Conservation (phyloP, 108 stramenopile genomes). For the Pseudonitzschia multiseries region DNA sequence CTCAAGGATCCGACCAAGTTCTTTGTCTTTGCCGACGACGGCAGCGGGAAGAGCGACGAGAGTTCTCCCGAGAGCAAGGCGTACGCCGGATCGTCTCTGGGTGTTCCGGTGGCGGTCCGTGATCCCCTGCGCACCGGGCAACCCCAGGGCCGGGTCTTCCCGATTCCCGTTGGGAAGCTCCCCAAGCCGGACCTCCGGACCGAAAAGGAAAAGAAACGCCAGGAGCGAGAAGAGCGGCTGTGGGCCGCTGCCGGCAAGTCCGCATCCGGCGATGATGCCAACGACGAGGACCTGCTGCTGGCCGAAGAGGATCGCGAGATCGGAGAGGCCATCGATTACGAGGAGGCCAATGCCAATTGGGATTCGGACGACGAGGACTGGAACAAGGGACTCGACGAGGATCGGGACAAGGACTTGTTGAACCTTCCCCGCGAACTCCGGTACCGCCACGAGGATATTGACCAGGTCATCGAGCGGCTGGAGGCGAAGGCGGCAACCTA, state of each 20-base stretch:
- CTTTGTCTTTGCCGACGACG: conserved; percentile 63
- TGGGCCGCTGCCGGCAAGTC: conserved; percentile 53
- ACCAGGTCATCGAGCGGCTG: conserved; percentile 70
- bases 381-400: conserved; percentile 61
- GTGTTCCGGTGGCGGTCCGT: conserved; percentile 63
- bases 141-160: conserved; percentile 59
- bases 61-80: conserved; percentile 5
- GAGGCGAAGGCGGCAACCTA: conserved; percentile 44
- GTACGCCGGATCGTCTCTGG: conserved; percentile 56
- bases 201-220: conserved; percentile 80
- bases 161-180: conserved; percentile 58
- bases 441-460: conserved; percentile 68
- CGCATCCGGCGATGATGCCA: conserved; percentile 46
- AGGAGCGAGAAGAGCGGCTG: conserved; percentile 74
- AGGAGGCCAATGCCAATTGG: conserved; percentile 29
- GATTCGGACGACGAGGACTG: conserved; percentile 71
- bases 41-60: conserved; percentile 15
- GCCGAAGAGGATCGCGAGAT: conserved; percentile 55
- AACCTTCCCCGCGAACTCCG: conserved; percentile 40
- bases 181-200: conserved; percentile 72
- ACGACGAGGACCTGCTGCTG: conserved; percentile 48
- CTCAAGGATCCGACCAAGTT: conserved; percentile 76
- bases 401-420: conserved; percentile 41
- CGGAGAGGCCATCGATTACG: conserved; percentile 40
- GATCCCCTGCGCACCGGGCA: conserved; percentile 57